Conservation (phyloP, 768 basidiomycete species). For the Harrya chromipes region DNA sequence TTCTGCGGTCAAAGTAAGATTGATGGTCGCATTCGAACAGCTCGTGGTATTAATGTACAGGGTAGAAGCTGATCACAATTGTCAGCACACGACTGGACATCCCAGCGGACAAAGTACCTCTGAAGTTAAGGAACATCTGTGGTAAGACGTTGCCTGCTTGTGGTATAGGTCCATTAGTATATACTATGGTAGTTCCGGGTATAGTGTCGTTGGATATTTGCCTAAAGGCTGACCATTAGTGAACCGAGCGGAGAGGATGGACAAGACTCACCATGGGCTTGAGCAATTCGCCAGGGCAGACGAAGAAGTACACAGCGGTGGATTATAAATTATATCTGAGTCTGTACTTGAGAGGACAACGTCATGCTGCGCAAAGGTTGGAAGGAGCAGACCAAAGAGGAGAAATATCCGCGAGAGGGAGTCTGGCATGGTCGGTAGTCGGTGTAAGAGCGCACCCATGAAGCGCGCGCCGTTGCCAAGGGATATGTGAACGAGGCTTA, state of each 20-base stretch:
- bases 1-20: conserved; percentile 45
- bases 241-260: too few species aligned
- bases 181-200: conserved; percentile 17
- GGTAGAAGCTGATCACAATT: conserved; percentile 35
- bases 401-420: conserved; percentile 17
- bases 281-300: conserved; percentile 13
- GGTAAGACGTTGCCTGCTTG: conserved; percentile 44
- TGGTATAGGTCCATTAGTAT: conserved; percentile 44
- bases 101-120: conserved; percentile 36
- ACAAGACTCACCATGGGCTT: conserved; percentile 25
- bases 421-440: conserved; percentile 20
- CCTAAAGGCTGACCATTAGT: conserved; percentile 14
- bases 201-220: conserved; percentile 16
- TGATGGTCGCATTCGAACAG: conserved; percentile 49
- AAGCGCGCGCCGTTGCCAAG: conserved; percentile 8
- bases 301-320: conserved; percentile 20
- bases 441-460: not conserved
- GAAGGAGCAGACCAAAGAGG: conserved; percentile 7
- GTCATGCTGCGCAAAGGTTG: conserved; percentile 15
- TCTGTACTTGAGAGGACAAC: conserved; percentile 23
- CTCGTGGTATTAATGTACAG: conserved; percentile 43
- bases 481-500: not conserved
- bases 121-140: conserved; percentile 56
- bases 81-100: conserved; percentile 3
- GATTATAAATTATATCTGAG: conserved; percentile 28